A percentile compares a stretch with the other conserved stretches of the same genome.
Conservation (phyloP, 1,284 basidiomycete species). For the Fomes fomentarius region DNA sequence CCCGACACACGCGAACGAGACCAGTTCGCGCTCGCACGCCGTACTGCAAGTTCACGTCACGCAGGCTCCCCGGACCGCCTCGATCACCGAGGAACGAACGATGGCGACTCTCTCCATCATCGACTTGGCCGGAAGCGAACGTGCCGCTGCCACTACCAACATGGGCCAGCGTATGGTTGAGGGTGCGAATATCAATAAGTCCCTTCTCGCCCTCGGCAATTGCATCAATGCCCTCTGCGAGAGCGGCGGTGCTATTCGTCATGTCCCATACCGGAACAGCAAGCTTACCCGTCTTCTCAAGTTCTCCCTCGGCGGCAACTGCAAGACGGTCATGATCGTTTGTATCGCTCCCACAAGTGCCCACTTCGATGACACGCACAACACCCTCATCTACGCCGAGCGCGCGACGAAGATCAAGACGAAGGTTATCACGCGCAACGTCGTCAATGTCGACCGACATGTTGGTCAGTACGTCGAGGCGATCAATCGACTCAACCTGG, state of each 20-base stretch:
- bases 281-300: slow-evolving; percentile 96
- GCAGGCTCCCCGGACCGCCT: slow-evolving; percentile 82
- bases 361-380: slow-evolving; percentile 97
- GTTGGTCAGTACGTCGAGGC: slow-evolving; percentile 94
- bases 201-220: slow-evolving; percentile 91
- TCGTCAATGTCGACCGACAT: slow-evolving; percentile 91
- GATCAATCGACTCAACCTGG: slow-evolving; percentile 85
- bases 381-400: slow-evolving; percentile 95
- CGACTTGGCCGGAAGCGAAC: slow-evolving; percentile 94
- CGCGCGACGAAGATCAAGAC: slow-evolving; percentile 97
- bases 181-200: slow-evolving; percentile 98
- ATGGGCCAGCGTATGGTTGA: slow-evolving; percentile 98
- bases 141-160: slow-evolving; percentile 92
- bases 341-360: slow-evolving; percentile 92
- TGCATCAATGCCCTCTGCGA: slow-evolving; percentile 97
- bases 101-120: slow-evolving; percentile 94
- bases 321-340: slow-evolving; percentile 98
- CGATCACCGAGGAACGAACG: slow-evolving; percentile 77
- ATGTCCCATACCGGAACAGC: slow-evolving; percentile 95
- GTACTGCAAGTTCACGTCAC: slow-evolving; percentile 93
- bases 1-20: slow-evolving; percentile 92
- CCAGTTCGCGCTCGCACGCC: slow-evolving; percentile 94
- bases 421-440: slow-evolving; percentile 89
- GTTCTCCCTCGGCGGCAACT: slow-evolving; percentile 96
- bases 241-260: slow-evolving; percentile 80